Conservation (phyloP, 495 filamentous ascomycete genomes). For the Neurospora pannonica region DNA sequence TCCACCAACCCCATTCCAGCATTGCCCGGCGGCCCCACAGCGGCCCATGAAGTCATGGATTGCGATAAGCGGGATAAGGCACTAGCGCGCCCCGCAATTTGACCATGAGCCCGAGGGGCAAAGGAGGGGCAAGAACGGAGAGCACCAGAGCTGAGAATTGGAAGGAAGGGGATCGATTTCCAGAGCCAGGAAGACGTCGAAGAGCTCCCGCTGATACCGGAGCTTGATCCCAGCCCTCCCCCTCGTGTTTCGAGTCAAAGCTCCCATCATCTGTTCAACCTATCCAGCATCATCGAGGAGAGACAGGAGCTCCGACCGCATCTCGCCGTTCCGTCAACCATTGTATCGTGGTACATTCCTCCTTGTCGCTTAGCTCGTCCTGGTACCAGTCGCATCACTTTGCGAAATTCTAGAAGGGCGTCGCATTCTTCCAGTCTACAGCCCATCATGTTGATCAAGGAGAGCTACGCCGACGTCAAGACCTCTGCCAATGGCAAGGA, state of each 20-base stretch:
- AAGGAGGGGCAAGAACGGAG: neutral
- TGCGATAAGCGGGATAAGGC: constrained; percentile 23
- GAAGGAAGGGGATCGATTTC: neutral
- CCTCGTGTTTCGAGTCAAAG: neutral
- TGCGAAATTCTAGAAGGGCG: no score
- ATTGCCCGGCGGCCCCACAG: neutral
- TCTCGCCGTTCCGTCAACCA: neutral
- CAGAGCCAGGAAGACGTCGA: no score
- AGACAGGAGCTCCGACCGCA: neutral
- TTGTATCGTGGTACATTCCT: neutral
- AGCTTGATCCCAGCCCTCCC: neutral
- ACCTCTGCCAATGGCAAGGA: constrained; percentile 36
- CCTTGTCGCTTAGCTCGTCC: neutral
- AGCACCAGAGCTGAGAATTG: neutral
- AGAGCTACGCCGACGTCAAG: constrained; percentile 33
- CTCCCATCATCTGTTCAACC: neutral
- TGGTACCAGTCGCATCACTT: neutral
- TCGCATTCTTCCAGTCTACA: neutral
- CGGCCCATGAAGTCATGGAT: constrained; percentile 19
- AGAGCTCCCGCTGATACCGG: neutral
- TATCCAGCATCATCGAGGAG: neutral
- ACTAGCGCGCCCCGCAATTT: constrained; percentile 11
- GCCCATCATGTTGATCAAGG: constrained; percentile 36
- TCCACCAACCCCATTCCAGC: neutral
- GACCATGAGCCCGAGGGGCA: constrained; percentile 6